These are phyloP conservation scores for Arthroderma uncinatum DNA, from an alignment of 2,329 filamentous ascomycete genomes.

Conservation along the genomic window DNA sequence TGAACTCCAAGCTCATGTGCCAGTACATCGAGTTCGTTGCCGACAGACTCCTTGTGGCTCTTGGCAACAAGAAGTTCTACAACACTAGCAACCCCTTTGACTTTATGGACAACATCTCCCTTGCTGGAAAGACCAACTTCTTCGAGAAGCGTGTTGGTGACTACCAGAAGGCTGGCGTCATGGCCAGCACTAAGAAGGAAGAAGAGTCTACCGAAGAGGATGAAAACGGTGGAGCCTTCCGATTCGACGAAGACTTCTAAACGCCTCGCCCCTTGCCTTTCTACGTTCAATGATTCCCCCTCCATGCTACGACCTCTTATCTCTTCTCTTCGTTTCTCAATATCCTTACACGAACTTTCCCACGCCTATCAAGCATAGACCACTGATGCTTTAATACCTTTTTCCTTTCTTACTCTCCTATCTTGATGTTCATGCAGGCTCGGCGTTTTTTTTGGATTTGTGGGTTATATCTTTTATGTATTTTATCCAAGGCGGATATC, in stretches of 20 bases:
- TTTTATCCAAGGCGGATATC: slow-evolving; percentile 1
- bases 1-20: slow-evolving; percentile 97
- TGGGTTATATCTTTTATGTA: neutral
- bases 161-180: slow-evolving; percentile 99
- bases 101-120: slow-evolving; percentile 99
- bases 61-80: slow-evolving; percentile 92
- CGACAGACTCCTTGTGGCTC: slow-evolving; percentile 80
- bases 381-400: neutral
- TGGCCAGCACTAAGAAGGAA: slow-evolving; percentile 75
- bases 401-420: neutral
- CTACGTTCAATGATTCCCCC: slow-evolving; percentile 17
- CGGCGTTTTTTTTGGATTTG: slow-evolving; percentile 8
- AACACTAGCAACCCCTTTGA: slow-evolving; percentile 92
- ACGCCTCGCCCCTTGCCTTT: slow-evolving; percentile 20
- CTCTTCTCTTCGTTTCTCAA: slow-evolving; percentile 14
- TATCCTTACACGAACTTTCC: slow-evolving; percentile 18
- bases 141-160: slow-evolving; percentile 99
- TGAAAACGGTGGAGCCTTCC: slow-evolving; percentile 58
- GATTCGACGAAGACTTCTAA: slow-evolving; percentile 96
- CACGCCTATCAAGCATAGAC: slow-evolving; percentile 13
- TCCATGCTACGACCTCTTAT: slow-evolving; percentile 8
- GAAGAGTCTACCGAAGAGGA: slow-evolving; percentile 37
- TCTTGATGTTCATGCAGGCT: slow-evolving; percentile 8
- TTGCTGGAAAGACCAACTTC: slow-evolving; percentile 99
- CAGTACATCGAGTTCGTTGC: slow-evolving; percentile 99